Base-by-base conservation (phyloP, 345 rosid genomes). In the Linum lewisii region DNA sequence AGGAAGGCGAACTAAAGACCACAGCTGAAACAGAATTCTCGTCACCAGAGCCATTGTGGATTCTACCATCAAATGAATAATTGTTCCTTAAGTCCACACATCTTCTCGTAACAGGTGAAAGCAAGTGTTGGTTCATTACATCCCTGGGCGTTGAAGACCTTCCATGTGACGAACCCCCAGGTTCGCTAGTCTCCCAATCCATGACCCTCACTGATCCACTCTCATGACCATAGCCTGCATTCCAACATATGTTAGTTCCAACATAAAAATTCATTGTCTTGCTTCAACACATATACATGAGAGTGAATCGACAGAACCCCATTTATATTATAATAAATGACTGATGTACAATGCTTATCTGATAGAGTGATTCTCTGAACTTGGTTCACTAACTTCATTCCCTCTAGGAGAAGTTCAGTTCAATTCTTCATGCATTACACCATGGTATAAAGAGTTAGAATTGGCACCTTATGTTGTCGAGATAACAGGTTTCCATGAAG, bases 101-200 rank as follows among this genome's bases (percentile, higher is more conserved):
- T 56, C 73, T 51, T 82, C 84, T 77, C 61, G 72, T 60, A 21
- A 70, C 80, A 75, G 94, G 94, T 70, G 95, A 89, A 67, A 74
- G 73, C 66, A 78, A 63, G 37, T 78, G 89, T 62, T 81, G 85
- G 54, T 75, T 80, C 42, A 64, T 42, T 57, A 65, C 62, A 64
- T 88, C 91, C 64, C 86, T 77, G 29, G 86, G 83, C 59, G 69
- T 72, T 24, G 86, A 84, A 74, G 92, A 77, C 77, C 82, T 81
- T 57, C 78, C 71, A 64, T 75, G 69, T 4, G 89, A 79, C 57
- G 77, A 69, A 76, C 83, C 88, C 62, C 84, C 82, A 72, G 64
- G 82, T 60, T 93, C 93, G 63, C 74, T 75, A 36, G 61, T 78
- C 71, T 92, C 96, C 67, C 75, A 71, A 66, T 79, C 88, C 79